Evolutionary conservation across 108 stramenopile genomes (phyloP).

Genomic region (Aurantiochytrium sp.): DNA sequence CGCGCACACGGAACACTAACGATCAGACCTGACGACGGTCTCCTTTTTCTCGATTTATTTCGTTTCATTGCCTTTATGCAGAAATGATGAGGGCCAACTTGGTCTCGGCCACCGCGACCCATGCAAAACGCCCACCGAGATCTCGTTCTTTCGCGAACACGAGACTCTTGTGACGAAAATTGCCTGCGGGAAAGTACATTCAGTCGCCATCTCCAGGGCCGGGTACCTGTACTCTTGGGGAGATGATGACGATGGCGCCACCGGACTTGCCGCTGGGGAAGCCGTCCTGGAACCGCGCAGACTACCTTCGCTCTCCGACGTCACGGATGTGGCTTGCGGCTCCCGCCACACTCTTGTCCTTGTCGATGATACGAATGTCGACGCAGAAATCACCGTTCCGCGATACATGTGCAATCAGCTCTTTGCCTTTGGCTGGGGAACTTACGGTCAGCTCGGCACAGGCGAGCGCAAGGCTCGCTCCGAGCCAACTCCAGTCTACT

Average conservation of each 20-base stretch:
- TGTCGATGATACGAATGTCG: not conserved
- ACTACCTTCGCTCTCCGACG: not conserved
- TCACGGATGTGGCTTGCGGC: not conserved
- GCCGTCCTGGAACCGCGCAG: not conserved
- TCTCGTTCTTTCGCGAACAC: not conserved
- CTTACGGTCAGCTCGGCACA: not conserved
- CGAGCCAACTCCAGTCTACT: not conserved
- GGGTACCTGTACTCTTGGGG: not conserved
- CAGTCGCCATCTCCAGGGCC: not conserved
- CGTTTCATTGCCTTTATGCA: not conserved
- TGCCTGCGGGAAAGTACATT: not conserved
- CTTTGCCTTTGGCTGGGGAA: conserved; percentile 3
- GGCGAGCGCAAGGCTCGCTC: not conserved
- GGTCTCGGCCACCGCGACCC: not conserved
- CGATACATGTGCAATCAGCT: not conserved
- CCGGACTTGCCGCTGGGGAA: not conserved
- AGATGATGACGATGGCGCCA: not conserved
- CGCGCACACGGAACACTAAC: not conserved
- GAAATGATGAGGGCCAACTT: not conserved
- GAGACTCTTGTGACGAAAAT: not conserved
- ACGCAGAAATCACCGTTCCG: not conserved
- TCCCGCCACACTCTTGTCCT: not conserved
- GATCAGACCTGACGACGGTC: not conserved
- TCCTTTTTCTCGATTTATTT: not conserved
- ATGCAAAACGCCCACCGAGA: not conserved